Base-by-base conservation (phyloP, 345 rosid species). In the Adansonia digitata region DNA sequence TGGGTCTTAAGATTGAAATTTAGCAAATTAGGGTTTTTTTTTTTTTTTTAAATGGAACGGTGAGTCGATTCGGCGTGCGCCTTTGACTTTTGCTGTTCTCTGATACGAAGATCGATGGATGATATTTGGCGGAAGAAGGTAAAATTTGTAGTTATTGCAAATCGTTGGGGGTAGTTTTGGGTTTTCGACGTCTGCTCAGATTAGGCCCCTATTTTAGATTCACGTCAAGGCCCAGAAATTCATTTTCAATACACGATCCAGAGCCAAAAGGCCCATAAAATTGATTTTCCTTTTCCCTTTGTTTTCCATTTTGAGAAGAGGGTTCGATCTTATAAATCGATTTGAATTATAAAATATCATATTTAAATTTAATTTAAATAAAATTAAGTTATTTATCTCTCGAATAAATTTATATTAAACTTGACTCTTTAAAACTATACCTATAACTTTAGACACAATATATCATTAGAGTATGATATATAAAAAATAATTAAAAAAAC, bases 1-100 rank as follows among this genome's bases (percentile, higher is more conserved):
- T 75, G 79, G 84, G 42, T 70, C 4, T 14, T 68, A 74, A 61
- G 57, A 2, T 11, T 35, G 74, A 6, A 24, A 62, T 77, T 78
- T 74, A 18, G 51, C 34, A 62, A 77, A 6, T 65, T 13, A 35
- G 39, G 29, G 4, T 51, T 15, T 43, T 45, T 15, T 45, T 34
- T 31, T 18, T 3, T 14, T 29, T 14, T 43, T 26, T 24, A 0
- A 56, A 26, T 26, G 20, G 55, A 67, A 22, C 2, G 7, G 31
- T 4, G 61, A 61, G 18, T 2, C 37, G 65, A 31, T 17, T 35
- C 43, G 34, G 59, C 14, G 53, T 57, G 26, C 35, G 43, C 53
- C 42, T 17, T 45, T 15, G 67, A 10, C 46, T 7, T 5, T 20
- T 2, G 35, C 2, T 63, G 10, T 39, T 37, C 5, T 63, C 18